Percentiles rank a stretch among this genome's conserved stretches.
Evolutionary conservation across 108 stramenopile species (phyloP).

Genomic region (Cyclostephanos tholiformis): DNA sequence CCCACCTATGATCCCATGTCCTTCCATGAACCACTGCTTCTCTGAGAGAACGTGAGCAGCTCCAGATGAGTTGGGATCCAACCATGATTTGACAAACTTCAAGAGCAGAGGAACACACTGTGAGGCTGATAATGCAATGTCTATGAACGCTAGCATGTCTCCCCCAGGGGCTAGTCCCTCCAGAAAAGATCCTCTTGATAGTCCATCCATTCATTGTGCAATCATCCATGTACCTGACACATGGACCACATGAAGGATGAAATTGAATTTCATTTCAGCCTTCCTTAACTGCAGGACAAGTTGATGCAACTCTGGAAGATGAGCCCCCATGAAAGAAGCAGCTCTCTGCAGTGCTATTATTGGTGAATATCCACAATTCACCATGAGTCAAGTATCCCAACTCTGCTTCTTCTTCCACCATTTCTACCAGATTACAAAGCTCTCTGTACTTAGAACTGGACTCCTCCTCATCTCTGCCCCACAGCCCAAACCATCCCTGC

Average conservation of each 20-base stretch:
- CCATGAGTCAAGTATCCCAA: neutral
- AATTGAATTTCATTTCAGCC: neutral
- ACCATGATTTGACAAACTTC: neutral
- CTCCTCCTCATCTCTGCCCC: neutral
- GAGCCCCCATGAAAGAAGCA: neutral
- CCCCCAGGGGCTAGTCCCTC: slow-evolving; percentile 34
- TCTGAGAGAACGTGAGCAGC: slow-evolving; percentile 12
- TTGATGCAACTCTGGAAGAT: neutral
- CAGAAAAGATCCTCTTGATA: slow-evolving; percentile 21
- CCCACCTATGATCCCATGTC: slow-evolving; percentile 34
- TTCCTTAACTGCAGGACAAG: neutral
- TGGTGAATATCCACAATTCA: neutral
- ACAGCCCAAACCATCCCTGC: neutral
- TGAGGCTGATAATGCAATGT: neutral
- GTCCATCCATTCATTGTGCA: slow-evolving; percentile 34
- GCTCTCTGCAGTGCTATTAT: neutral
- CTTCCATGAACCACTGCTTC: slow-evolving; percentile 29
- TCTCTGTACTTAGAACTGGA: neutral
- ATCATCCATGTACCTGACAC: slow-evolving; percentile 50
- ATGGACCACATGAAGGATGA: slow-evolving; percentile 16
- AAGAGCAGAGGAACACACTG: neutral
- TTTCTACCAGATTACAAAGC: neutral
- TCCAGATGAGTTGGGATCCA: neutral
- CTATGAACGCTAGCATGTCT: neutral
- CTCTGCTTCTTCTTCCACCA: neutral